These are phyloP conservation scores for Lepidium africanum DNA, from an alignment of 345 rosid genomes.

Conservation along the genomic window DNA sequence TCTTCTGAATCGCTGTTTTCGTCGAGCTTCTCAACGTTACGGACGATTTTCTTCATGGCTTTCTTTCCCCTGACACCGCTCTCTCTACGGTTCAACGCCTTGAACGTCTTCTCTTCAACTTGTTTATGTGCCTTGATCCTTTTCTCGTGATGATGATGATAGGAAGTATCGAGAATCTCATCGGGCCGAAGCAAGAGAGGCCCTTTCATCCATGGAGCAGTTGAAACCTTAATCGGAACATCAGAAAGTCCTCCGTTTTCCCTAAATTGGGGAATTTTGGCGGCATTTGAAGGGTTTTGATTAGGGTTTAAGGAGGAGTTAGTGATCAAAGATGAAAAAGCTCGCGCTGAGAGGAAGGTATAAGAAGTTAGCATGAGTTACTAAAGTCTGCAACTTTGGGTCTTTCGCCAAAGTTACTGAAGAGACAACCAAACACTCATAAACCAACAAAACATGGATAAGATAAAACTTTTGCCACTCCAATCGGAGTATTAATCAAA, in stretches of 20 bases:
- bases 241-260: background rate
- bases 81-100: constrained; percentile 55
- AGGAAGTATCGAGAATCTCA: constrained; percentile 28
- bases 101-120: constrained; percentile 37
- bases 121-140: background rate
- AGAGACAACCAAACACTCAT: background rate
- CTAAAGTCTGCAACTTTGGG: constrained; percentile 15
- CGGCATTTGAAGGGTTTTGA: constrained; percentile 11
- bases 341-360: constrained; percentile 20
- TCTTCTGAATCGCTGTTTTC: constrained; percentile 16
- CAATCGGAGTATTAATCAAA: no score
- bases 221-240: constrained; percentile 27
- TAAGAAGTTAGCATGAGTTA: constrained; percentile 5
- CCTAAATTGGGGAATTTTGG: constrained; percentile 1
- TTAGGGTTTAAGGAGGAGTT: constrained; percentile 21
- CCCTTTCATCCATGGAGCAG: constrained; percentile 74
- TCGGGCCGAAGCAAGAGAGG: constrained; percentile 48
- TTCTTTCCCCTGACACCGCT: constrained; percentile 66
- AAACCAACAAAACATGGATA: background rate
- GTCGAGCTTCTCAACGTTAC: constrained; percentile 45
- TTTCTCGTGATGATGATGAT: constrained; percentile 12
- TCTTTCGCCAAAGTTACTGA: background rate
- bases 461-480: background rate
- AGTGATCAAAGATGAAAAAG: constrained; percentile 9
- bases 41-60: constrained; percentile 55